Conservation (phyloP, 78 protist species). For the Reticulomyxa filosa region DNA sequence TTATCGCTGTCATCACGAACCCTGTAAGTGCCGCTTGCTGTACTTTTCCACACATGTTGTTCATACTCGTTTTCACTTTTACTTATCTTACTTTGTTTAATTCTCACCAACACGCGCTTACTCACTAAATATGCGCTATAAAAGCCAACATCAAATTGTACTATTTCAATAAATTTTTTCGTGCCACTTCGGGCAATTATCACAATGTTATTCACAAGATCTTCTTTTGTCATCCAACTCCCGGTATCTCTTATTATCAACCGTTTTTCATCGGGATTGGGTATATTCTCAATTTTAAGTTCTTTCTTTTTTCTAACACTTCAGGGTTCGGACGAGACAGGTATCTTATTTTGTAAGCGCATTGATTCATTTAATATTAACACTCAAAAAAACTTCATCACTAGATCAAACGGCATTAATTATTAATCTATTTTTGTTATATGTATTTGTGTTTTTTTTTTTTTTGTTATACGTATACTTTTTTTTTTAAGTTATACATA, state of each 20-base stretch:
- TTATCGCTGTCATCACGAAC: slow-evolving; percentile 40
- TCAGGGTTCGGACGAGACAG: too few relatives aligned
- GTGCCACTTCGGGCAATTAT: slow-evolving; percentile 98
- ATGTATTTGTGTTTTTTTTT: too few relatives aligned
- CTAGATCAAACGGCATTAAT: too few relatives aligned
- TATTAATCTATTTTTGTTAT: too few relatives aligned
- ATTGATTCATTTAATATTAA: too few relatives aligned
- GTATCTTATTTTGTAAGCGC: too few relatives aligned
- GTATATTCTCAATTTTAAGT: slow-evolving; percentile 67
- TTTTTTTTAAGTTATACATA: too few relatives aligned
- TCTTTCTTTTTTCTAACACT: too few relatives aligned
- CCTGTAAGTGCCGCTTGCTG: slow-evolving; percentile 94
- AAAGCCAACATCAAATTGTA: slow-evolving; percentile 99
- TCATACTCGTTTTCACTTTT: slow-evolving; percentile 98
- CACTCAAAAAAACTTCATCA: too few relatives aligned
- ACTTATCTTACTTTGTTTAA: too few relatives aligned
- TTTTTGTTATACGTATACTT: too few relatives aligned
- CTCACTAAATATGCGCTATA: slow-evolving; percentile 99
- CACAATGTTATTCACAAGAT: slow-evolving; percentile 92
- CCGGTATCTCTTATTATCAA: slow-evolving; percentile 89
- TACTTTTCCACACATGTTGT: slow-evolving; percentile 89
- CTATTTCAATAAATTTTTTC: slow-evolving; percentile 94
- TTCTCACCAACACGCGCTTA: slow-evolving; percentile 74
- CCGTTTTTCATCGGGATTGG: slow-evolving; percentile 71
- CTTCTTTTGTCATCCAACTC: slow-evolving; percentile 98